Base-by-base conservation (phyloP, 1,284 basidiomycete species). In the Cronartium ribicola region DNA sequence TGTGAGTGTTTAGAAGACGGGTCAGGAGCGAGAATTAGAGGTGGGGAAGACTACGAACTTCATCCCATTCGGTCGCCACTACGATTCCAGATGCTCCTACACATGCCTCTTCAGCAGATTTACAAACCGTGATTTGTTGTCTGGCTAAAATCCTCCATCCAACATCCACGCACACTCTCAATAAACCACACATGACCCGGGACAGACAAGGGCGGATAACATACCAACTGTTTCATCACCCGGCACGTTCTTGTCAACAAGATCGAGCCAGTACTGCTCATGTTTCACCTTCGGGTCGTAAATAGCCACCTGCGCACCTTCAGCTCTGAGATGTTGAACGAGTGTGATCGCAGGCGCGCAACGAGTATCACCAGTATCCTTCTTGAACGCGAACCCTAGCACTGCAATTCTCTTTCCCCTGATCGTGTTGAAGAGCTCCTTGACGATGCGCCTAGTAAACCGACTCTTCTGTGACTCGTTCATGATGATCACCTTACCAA, bases 261-360 rank as follows among this genome's bases (percentile, higher is more conserved):
- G 51, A 46, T 73, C 71, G 44, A 66, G 37, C 71, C 71, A 73
- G 57, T 73, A 73, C 76, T 81, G 80, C 60, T 77, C 76, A 77
- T 84, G 82, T 61, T 83, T 83, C 22, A 87, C 86, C 82, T 97
- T 89, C 64, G 95, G 95, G 83, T 98, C 95, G 84, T 94, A 98
- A 78, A 98, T 85, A 75, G 87, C 89, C 79, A 98, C 86, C 69
- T 87, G 83, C 4, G 95, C 94, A 77, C 87, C 88, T 84, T 99
- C 95, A 63, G 88, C 86, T 78, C 89, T 86, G 87, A 99, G 98
- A 85, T 96, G 89, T 79, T 89, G 89, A 84, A 94, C 90, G 77
- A 99, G 87, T 22, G 92, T 90, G 83, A 98, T 97, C 29, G 95
- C 88, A n/a, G 95, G 89, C 7, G 93, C 94, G 84, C 98, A 95